Conservation (phyloP, 2,329 filamentous ascomycete species). For the Xylaria sp. region DNA sequence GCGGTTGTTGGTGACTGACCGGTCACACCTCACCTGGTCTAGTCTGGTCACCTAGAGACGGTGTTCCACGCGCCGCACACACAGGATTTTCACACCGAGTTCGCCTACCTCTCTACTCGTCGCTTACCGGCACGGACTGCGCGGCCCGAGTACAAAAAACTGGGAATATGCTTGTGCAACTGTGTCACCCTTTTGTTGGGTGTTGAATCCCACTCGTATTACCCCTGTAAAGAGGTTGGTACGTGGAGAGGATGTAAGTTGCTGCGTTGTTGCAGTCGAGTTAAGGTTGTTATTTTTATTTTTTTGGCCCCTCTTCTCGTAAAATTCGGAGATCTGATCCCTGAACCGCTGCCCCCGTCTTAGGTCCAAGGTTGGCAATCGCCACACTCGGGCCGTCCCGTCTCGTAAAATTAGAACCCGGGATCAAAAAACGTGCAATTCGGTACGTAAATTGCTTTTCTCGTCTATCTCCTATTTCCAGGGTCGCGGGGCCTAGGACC, state of each 20-base stretch:
- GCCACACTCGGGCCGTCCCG: slow-evolving; percentile 24
- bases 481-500: neutral
- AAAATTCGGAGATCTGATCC: slow-evolving; percentile 13
- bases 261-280: slow-evolving; percentile 14
- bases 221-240: slow-evolving; percentile 4
- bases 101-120: slow-evolving; percentile 4
- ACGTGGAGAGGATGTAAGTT: slow-evolving; percentile 10
- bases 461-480: neutral
- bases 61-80: slow-evolving; percentile 8
- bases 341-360: neutral
- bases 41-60: slow-evolving; percentile 5
- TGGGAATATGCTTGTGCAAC: slow-evolving; percentile 25
- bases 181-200: slow-evolving; percentile 24
- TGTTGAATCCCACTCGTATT: slow-evolving; percentile 30
- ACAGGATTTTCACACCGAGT: slow-evolving; percentile 15
- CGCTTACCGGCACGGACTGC: slow-evolving; percentile 13
- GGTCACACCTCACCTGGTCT: slow-evolving; percentile 1
- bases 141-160: slow-evolving; percentile 15
- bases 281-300: slow-evolving; percentile 22
- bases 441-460: slow-evolving; percentile 4
- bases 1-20: neutral
- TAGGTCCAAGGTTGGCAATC: slow-evolving; percentile 12
- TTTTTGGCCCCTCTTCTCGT: neutral
- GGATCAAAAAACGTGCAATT: neutral
- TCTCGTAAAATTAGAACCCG: slow-evolving; percentile 16